Conservation (phyloP, 208 protist species). For the Wallacemonas collosoma region DNA sequence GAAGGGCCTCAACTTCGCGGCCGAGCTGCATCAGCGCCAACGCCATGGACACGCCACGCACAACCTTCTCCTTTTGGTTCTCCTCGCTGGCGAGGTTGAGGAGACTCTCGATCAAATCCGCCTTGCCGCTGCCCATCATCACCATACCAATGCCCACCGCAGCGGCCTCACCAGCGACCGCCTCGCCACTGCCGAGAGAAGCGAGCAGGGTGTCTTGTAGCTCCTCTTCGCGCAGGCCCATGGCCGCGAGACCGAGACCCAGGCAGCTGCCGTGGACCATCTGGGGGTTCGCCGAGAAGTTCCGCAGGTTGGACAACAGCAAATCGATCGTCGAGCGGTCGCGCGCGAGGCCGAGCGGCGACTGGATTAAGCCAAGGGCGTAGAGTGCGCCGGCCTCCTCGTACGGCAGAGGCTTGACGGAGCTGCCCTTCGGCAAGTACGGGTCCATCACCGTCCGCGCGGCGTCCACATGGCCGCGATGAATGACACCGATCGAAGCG, state of each 20-base stretch:
- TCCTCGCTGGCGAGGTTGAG: conserved; percentile 93
- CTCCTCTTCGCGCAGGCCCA: conserved; percentile 88
- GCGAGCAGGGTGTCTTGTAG: conserved; percentile 96
- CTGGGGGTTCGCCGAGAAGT: conserved; percentile 78
- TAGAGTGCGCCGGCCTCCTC: conserved; percentile 97
- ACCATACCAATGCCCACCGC: conserved; percentile 98
- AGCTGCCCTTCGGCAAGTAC: conserved; percentile 90
- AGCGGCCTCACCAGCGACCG: conserved; percentile 98
- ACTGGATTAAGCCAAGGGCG: conserved; percentile 98
- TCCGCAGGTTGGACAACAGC: conserved; percentile 67
- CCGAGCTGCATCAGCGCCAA: conserved; percentile 97
- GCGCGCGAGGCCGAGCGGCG: conserved; percentile 87
- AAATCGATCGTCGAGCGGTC: conserved; percentile 81
- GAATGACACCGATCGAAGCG: conserved; percentile 97
- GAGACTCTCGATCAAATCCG: conserved; percentile 90
- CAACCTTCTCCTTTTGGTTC: conserved; percentile 99
- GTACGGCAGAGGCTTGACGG: conserved; percentile 83
- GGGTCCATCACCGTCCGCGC: conserved; percentile 87
- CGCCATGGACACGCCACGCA: conserved; percentile 96
- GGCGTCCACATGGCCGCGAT: conserved; percentile 94
- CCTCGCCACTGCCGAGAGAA: conserved; percentile 94
- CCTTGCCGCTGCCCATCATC: conserved; percentile 96
- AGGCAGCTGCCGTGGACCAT: conserved; percentile 98
- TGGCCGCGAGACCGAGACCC: conserved; percentile 94
- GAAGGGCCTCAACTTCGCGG: conserved; percentile 95